Evolutionary conservation across 179 eudicot genomes (phyloP).

Genomic region (Beta macrorhiza): DNA sequence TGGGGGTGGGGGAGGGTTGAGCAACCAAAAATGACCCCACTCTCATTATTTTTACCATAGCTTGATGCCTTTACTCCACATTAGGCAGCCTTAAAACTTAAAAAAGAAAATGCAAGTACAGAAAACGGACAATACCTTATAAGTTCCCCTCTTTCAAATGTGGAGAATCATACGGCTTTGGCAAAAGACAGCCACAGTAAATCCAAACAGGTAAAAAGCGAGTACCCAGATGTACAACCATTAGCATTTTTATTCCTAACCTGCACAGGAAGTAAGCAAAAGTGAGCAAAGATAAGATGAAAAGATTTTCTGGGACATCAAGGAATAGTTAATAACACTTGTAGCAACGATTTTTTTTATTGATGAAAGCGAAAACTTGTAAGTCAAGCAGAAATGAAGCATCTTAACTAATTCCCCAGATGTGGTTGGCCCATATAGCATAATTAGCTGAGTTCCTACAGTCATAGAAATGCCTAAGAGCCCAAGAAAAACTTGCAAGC

Average conservation of each 20-base stretch:
- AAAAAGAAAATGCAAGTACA: conserved; percentile 49
- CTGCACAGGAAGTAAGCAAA: conserved; percentile 21
- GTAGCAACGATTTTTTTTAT: conserved; percentile 14
- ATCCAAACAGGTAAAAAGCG: conserved; percentile 17
- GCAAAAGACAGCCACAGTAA: conserved; percentile 25
- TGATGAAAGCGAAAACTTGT: background rate
- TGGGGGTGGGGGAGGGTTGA: background rate
- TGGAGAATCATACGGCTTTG: conserved; percentile 38
- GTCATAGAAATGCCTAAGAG: conserved; percentile 9
- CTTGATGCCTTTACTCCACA: conserved; percentile 12
- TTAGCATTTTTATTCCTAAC: conserved; percentile 18
- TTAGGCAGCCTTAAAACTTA: conserved; percentile 17
- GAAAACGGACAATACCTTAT: conserved; percentile 34
- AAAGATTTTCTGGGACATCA: conserved; percentile 34
- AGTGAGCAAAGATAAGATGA: conserved; percentile 22
- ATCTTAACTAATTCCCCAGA: conserved; percentile 6
- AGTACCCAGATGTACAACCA: conserved; percentile 31
- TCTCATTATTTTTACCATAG: conserved; percentile 8
- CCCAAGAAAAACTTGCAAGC: conserved; percentile 28
- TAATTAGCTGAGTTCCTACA: conserved; percentile 7
- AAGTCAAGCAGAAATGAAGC: conserved; percentile 1
- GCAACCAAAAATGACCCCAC: conserved; percentile 24
- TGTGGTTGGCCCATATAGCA: conserved; percentile 15
- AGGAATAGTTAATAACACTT: conserved; percentile 29
- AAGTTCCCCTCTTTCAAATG: conserved; percentile 21